Evolutionary conservation across 768 basidiomycete genomes (phyloP).

Genomic region (Suillus subalutaceus): DNA sequence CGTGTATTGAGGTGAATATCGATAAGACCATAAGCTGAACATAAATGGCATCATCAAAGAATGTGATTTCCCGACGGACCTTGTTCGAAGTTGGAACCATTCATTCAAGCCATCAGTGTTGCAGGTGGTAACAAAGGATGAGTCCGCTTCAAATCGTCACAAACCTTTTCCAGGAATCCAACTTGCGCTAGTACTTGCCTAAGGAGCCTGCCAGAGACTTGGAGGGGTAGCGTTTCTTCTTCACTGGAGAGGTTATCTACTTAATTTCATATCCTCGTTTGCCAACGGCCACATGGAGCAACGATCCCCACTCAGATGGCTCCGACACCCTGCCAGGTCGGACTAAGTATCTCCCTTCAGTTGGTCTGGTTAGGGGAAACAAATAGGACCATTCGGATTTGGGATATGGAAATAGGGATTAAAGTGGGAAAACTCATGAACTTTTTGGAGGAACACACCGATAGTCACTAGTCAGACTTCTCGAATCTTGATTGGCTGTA

Average conservation of each 20-base stretch:
- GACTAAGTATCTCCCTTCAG: background rate
- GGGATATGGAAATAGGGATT: too few species aligned
- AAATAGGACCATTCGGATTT: background rate
- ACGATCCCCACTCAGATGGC: background rate
- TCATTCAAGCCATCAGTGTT: background rate
- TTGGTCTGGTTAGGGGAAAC: background rate
- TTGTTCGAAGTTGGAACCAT: background rate
- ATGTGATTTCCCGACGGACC: background rate
- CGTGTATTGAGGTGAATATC: background rate
- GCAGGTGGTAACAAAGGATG: background rate
- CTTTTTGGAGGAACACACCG: background rate
- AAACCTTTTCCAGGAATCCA: background rate
- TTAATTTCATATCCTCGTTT: background rate
- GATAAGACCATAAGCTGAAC: background rate
- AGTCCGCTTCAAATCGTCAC: background rate
- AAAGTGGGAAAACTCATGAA: background rate
- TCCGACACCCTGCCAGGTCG: background rate
- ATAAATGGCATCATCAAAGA: background rate
- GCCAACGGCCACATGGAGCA: background rate
- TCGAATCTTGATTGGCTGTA: slow-evolving; percentile 8
- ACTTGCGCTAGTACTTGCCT: background rate
- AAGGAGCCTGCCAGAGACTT: background rate
- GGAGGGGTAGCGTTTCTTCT: background rate
- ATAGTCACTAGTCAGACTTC: background rate
- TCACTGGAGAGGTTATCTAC: background rate